Evolutionary conservation across 768 basidiomycete species (phyloP), one percentile per base, ranked within the genome.

Genomic region (Pleurotus tuber-regium): DNA sequence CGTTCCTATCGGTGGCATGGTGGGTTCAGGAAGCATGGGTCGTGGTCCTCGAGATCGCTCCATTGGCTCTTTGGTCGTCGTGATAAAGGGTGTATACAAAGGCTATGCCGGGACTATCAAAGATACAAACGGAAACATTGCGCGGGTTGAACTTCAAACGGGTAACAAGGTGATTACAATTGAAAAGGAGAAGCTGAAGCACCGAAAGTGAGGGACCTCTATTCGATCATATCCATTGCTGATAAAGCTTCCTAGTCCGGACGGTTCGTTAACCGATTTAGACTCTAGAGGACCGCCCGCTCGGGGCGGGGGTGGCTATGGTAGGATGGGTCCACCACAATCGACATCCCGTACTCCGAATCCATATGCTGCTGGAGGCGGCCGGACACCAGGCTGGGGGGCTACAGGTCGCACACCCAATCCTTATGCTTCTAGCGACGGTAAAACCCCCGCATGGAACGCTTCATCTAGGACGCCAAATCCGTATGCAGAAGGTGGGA

Each of bases 61-160:
- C 60, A 87, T 94, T 56, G 94, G 94, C 12, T 75, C 79, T 0
- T 75, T 77, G 12, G 91, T 98, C 30, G 78, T 79, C 9, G 82
- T 98, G 4, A 74, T 91, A 54, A 89, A 92, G 64, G 97, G 97
- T 4, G 79, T 89, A 4, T 83, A 87, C 63, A 99, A 99, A 68
- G 91, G 93, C 11, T 88, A 95, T 59, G 76, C 86, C 39, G 97
- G 97, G 5, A 83, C 85, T 4, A 89, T 98, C 74, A 98, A 95
- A 69, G 97, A 98, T 63, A 90, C 93, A 24, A 96, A 94, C 53
- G 96, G 94, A 4, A 76, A 78, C 31, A 74, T 84, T 51, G 91
- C 88, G 1, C 82, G 97, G 35, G 93, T 99, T 11, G 97, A 98
- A 67, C 73, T 99, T n/a, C 86, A 92, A 11, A 87, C 87, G 31